These are phyloP conservation scores for Kuraishia ogatae DNA, from an alignment of 805 yeast genomes.

Conservation along the genomic window DNA sequence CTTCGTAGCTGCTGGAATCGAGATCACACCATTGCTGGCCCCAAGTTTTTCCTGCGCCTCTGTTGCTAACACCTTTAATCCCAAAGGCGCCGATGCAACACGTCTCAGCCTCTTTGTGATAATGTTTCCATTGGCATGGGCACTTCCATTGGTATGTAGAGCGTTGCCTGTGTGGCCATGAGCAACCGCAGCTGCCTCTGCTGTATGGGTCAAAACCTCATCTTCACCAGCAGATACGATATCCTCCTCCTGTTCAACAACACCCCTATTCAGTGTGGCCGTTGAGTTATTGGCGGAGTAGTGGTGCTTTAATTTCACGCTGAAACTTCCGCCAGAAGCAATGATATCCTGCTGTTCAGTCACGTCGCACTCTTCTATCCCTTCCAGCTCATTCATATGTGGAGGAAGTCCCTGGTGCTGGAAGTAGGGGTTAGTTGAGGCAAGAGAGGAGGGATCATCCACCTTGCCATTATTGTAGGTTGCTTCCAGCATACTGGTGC, in stretches of 20 bases:
- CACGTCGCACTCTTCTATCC: constrained; percentile 16
- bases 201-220: background rate
- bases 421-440: constrained; percentile 39
- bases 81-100: constrained; percentile 82
- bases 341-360: constrained; percentile 12
- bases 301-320: constrained; percentile 22
- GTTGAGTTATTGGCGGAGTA: constrained; percentile 22
- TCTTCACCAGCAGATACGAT: background rate
- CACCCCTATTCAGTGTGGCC: constrained; percentile 6
- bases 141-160: background rate
- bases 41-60: constrained; percentile 1
- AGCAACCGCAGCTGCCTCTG: background rate
- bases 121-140: constrained; percentile 7
- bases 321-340: constrained; percentile 16
- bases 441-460: constrained; percentile 2
- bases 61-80: constrained; percentile 28
- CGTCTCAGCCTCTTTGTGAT: constrained; percentile 41
- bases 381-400: constrained; percentile 19
- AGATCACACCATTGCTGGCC: background rate
- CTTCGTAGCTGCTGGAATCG: background rate
- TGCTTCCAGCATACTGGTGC: background rate
- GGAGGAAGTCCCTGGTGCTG: constrained; percentile 53
- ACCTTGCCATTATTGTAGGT: constrained; percentile 1
- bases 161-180: background rate
- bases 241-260: background rate